phyloP scores from a whole-genome alignment of 345 rosid species.

The Linum usitatissimum region DNA sequence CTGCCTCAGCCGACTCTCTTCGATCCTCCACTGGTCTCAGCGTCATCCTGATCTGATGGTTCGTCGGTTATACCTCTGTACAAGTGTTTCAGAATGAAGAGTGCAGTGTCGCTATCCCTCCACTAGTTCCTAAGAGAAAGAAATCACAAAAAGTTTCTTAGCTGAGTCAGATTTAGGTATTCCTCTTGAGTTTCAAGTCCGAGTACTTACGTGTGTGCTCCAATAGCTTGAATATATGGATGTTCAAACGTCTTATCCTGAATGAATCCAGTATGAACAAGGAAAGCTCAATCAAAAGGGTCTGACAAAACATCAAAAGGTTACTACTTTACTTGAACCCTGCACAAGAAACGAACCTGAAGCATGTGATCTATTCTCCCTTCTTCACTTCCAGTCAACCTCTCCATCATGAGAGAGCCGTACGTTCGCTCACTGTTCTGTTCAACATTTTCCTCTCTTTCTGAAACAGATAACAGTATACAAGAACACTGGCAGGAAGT shows the following conservation, averaged over 20 bases:
- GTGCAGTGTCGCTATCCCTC: slow-evolving; percentile 92
- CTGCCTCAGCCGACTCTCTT: slow-evolving; percentile 45
- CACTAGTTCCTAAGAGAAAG: slow-evolving; percentile 68
- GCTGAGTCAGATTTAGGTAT: too few species aligned
- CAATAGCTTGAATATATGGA: slow-evolving; percentile 90
- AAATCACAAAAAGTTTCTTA: background rate
- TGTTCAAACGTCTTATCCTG: slow-evolving; percentile 92
- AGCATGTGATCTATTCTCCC: slow-evolving; percentile 89
- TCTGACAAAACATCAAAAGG: slow-evolving; percentile 2
- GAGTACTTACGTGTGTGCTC: slow-evolving; percentile 75
- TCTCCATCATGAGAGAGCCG: slow-evolving; percentile 80
- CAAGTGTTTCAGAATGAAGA: slow-evolving; percentile 79
- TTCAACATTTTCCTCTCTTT: slow-evolving; percentile 29
- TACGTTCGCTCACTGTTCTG: slow-evolving; percentile 51
- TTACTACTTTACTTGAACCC: too few species aligned
- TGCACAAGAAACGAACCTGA: slow-evolving; percentile 41
- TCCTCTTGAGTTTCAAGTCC: too few species aligned
- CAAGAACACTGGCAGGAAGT: background rate
- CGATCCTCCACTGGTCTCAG: slow-evolving; percentile 22
- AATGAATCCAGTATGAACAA: slow-evolving; percentile 8
- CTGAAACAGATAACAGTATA: slow-evolving; percentile 20
- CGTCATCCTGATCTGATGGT: slow-evolving; percentile 16
- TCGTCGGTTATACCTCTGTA: slow-evolving; percentile 64
- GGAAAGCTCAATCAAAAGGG: slow-evolving; percentile 8
- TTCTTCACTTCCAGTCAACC: slow-evolving; percentile 60